Evolutionary conservation across 2,329 filamentous ascomycete species (phyloP), one percentile per base, ranked within the genome.

Genomic region (Gyromitra esculenta): DNA sequence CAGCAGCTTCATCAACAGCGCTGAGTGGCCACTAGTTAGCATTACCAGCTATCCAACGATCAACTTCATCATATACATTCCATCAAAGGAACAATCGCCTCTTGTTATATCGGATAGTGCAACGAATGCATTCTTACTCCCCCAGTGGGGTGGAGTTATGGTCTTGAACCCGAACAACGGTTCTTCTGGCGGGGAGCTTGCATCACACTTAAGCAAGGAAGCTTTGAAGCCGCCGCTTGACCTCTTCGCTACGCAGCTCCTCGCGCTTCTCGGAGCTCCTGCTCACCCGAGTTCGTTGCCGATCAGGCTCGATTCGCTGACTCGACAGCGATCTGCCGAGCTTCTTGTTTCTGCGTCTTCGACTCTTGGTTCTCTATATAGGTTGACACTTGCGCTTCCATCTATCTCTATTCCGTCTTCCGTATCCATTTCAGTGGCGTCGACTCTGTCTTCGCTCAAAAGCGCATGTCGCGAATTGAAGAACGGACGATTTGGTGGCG

Each of bases 21-120:
- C 96, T 1, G 96, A 99, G 84, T 99, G 96, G 96, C 96, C 96
- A 0, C 85, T 99, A 1, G 97, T 92, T 78, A 97, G 93, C 73
- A 98, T 99, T 80, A 96, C 94, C 54, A 90, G 89, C 18, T 95
- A 95, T 0, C 96, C 96, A 0, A 99, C 96, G 0, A 90, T 99
- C 82, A 98, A 99, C 84, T 98, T 99, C 82, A 90, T 98, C 73
- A 87, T 98, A 37, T 99, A 96, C 81, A 90, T 96, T 6, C 93
- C 94, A 5, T 90, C 92, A 74, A 89, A 91, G 75, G 84, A 84
- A 5, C 87, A 89, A 76, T 87, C 87, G 1, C 90, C 90, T 11
- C 84, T 91, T 43, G 80, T 88, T 6, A 86, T 91, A 59, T 87
- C 88, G 73, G 88, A 88, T 64, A 89, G 86, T 78, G 85, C 85